Evolutionary conservation across 2,329 filamentous ascomycete species (phyloP), one percentile per base, ranked within the genome.

Genomic region (Penicillium digitatum): DNA sequence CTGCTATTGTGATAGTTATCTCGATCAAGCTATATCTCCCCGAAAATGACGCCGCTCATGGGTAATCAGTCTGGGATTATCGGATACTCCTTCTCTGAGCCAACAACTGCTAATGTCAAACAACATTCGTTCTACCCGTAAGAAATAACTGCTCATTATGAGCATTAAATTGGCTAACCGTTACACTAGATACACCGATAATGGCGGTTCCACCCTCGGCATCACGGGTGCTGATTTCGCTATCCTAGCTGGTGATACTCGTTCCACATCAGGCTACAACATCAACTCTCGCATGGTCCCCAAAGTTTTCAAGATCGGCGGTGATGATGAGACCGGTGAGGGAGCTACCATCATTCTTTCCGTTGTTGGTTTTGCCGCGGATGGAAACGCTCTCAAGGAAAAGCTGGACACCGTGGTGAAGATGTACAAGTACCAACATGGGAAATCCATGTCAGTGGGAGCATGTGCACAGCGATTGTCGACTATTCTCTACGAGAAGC

Each of bases 371-470:
- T 99, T 96, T 72, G 90, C 92, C 14, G 94, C 94, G 61, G 94
- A 99, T 74, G 94, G 94, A 57, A 86, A 92, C 68, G 93, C 94
- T 34, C 81, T 99, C 66, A 93, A 94, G 76, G 93, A 97, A 78
- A 89, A 90, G 62, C 84, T 97, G 61, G 93, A 97, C 73, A 87
- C 90, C 61, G 85, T 96, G 70, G 94, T 95, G 81, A 97, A 96
- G 82, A 95, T 97, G 87, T 97, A 97, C 84, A 89, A 89, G 69
- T 96, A 96, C 81, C 91, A 95, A 74, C 93, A 97, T 75, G 90
- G 90, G 76, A 99, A 97, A 81, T 86, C 90, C 62, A 99, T 99
- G 87, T 87, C 85, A 61, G 88, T 97, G 69, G 87, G 90, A 69
- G 94, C 94, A 46, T 97, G 93, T 76, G 95, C 94, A 53, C 93